Conservation (phyloP, 495 filamentous ascomycete species). For the Penicillium bialowiezense region DNA sequence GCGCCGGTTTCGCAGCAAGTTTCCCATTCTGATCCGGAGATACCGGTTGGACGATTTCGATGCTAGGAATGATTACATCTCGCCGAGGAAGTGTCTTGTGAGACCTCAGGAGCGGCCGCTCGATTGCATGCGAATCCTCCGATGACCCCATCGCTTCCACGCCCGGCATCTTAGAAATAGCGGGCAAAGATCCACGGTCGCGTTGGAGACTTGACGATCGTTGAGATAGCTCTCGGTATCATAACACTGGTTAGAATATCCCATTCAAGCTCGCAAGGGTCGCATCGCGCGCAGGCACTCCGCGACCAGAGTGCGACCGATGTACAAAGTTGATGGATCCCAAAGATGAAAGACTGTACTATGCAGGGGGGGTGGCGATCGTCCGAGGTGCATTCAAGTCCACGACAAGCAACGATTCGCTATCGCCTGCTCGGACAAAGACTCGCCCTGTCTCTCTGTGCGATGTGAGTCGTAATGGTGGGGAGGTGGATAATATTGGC, state of each 20-base stretch:
- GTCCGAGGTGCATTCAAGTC: slow-evolving; percentile 7
- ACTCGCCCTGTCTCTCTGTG: slow-evolving; percentile 2
- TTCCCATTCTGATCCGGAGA: slow-evolving; percentile 23
- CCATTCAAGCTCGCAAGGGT: slow-evolving; percentile 11
- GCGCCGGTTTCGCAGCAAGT: slow-evolving; percentile 27
- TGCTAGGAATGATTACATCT: slow-evolving; percentile 23
- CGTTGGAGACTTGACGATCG: background rate
- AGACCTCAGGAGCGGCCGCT: slow-evolving; percentile 39
- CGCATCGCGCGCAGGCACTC: slow-evolving; percentile 11
- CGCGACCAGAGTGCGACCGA: slow-evolving; percentile 5
- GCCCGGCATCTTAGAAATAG: slow-evolving; percentile 33
- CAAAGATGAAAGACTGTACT: background rate
- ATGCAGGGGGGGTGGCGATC: slow-evolving; percentile 21
- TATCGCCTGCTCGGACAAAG: background rate
- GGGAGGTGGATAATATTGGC: slow-evolving; percentile 1
- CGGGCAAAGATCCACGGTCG: slow-evolving; percentile 1
- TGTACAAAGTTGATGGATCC: slow-evolving; percentile 11
- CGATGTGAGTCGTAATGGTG: slow-evolving; percentile 2
- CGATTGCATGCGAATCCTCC: slow-evolving; percentile 29
- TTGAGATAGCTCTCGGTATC: slow-evolving; percentile 5
- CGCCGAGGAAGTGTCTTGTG: slow-evolving; percentile 47
- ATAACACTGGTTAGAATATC: slow-evolving; percentile 2
- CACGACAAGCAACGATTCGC: background rate
- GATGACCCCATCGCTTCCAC: slow-evolving; percentile 31
- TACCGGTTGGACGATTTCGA: slow-evolving; percentile 26